Percentiles rank a stretch among this genome's conserved stretches.
Evolutionary conservation across 495 filamentous ascomycete species (phyloP).

Genomic region (Staphylotrichum longicolle): DNA sequence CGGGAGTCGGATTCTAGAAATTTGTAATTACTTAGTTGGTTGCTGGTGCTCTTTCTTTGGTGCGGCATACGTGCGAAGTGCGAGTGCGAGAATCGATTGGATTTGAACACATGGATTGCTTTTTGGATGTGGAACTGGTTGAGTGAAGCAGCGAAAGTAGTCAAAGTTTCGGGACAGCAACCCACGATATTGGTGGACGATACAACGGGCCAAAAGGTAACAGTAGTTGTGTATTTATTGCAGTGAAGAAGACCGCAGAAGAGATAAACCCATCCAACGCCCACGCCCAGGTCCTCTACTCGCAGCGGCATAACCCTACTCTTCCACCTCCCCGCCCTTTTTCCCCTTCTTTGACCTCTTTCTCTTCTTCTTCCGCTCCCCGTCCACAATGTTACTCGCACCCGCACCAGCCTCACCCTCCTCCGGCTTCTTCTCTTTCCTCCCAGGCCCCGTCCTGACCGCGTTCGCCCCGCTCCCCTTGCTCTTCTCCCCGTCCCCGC

Average conservation of each 20-base stretch:
- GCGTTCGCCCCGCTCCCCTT: slow-evolving; percentile 26
- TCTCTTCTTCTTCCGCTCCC: slow-evolving; percentile 51
- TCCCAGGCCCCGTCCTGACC: slow-evolving; percentile 11
- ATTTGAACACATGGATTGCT: neutral
- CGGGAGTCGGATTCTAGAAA: neutral
- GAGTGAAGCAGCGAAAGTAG: neutral
- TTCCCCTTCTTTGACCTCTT: slow-evolving; percentile 45
- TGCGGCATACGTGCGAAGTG: slow-evolving; percentile 5
- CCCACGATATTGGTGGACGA: neutral
- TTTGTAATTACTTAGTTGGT: slow-evolving; percentile 7
- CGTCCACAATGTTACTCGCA: slow-evolving; percentile 29
- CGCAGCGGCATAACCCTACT: neutral
- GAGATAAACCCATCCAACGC: slow-evolving; percentile 1
- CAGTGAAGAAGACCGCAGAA: too few relatives aligned
- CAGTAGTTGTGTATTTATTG: too few relatives aligned
- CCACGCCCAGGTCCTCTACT: slow-evolving; percentile 2
- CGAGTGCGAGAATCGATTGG: slow-evolving; percentile 2
- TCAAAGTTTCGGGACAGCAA: neutral
- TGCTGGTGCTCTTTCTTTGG: neutral
- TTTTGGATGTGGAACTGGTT: neutral
- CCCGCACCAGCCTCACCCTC: slow-evolving; percentile 7
- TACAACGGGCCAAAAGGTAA: too few relatives aligned
- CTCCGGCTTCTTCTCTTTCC: slow-evolving; percentile 16
- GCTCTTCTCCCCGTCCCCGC: slow-evolving; percentile 18
- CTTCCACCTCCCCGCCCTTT: slow-evolving; percentile 26